These are phyloP conservation scores for Penicillium olsonii DNA, from an alignment of 2,329 filamentous ascomycete genomes.

Conservation along the genomic window DNA sequence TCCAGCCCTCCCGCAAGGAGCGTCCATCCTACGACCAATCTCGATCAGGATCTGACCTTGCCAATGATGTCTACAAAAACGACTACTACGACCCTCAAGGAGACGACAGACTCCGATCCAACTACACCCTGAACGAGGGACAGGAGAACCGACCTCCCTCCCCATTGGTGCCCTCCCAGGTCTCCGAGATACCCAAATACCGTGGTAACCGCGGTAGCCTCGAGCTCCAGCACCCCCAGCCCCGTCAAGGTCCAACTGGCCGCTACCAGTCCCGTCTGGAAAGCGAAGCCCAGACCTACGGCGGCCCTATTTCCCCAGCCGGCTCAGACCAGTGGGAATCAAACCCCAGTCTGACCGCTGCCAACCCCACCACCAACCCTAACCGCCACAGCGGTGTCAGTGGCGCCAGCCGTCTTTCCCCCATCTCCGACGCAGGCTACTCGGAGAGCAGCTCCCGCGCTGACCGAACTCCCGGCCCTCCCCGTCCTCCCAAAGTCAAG, in stretches of 20 bases:
- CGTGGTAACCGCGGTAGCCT: constrained; percentile 65
- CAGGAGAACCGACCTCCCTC: constrained; percentile 57
- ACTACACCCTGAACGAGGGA: constrained; percentile 42
- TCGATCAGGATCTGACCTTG: constrained; percentile 74
- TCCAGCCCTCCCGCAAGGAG: constrained; percentile 56
- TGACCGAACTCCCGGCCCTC: constrained; percentile 41
- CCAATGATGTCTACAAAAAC: constrained; percentile 60
- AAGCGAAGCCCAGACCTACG: constrained; percentile 59
- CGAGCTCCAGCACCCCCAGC: constrained; percentile 66
- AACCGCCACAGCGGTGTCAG: constrained; percentile 40
- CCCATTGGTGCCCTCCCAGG: constrained; percentile 62
- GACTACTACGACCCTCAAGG: constrained; percentile 49
- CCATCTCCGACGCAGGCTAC: constrained; percentile 49
- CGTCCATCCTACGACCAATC: constrained; percentile 66
- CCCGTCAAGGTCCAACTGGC: constrained; percentile 61
- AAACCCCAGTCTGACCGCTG: constrained; percentile 41
- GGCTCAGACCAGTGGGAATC: constrained; percentile 49
- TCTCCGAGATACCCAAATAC: constrained; percentile 62
- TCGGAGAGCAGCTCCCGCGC: constrained; percentile 44
- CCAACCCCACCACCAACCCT: constrained; percentile 34
- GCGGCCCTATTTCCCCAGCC: constrained; percentile 41
- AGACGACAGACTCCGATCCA: constrained; percentile 49
- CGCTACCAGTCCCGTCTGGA: constrained; percentile 64
- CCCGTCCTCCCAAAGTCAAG: constrained; percentile 55
- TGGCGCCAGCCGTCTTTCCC: constrained; percentile 44